phyloP scores from a whole-genome alignment of 257 asterid genomes.

The Gentiana macrophylla region DNA sequence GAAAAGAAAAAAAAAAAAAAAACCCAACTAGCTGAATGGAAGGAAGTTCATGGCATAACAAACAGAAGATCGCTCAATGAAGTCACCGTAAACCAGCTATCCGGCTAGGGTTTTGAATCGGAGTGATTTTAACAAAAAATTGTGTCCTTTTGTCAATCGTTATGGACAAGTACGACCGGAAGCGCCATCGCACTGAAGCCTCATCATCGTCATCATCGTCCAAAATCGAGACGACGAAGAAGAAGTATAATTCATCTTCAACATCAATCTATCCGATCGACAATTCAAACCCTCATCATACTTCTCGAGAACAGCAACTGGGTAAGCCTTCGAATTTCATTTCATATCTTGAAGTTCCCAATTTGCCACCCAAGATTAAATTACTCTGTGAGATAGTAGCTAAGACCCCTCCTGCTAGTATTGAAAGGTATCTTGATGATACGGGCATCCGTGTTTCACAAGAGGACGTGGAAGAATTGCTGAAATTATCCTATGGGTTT shows the following conservation, averaged over 20 bases:
- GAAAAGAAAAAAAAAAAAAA: too few species aligned
- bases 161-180: conserved; percentile 32
- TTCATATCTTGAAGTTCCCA: conserved; percentile 27
- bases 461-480: conserved; percentile 53
- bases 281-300: conserved; percentile 15
- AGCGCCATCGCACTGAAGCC: conserved; percentile 30
- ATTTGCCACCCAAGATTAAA: conserved; percentile 46
- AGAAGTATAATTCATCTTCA: conserved; percentile 20
- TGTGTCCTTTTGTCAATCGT: too few species aligned
- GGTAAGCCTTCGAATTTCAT: conserved; percentile 35
- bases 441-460: conserved; percentile 38
- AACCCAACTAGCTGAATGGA: too few species aligned
- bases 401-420: conserved; percentile 28
- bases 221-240: conserved; percentile 28
- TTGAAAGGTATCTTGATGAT: conserved; percentile 50
- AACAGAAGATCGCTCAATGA: too few species aligned
- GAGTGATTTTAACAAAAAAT: too few species aligned
- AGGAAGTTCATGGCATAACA: too few species aligned
- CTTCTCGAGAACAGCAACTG: conserved; percentile 15
- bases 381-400: conserved; percentile 50
- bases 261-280: conserved; percentile 10
- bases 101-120: too few species aligned
- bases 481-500: conserved; percentile 33
- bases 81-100: too few species aligned
- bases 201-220: conserved; percentile 44